A percentile compares a stretch with the other conserved stretches of the same genome.
phyloP scores from a whole-genome alignment of 208 protist species.

The Acanthamoeba quina region DNA sequence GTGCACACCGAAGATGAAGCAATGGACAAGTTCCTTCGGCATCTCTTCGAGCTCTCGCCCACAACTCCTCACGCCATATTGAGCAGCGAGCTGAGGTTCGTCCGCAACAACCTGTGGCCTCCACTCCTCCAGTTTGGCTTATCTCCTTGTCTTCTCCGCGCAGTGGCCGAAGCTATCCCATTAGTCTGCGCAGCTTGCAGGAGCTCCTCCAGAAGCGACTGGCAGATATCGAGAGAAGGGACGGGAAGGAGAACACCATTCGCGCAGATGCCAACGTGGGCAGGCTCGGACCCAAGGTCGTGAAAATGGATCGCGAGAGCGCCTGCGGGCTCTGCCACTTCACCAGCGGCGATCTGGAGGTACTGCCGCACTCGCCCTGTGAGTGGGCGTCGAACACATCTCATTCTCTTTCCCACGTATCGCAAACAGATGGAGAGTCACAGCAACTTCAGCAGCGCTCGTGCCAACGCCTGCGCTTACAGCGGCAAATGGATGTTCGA shows the following conservation, averaged over 20 bases:
- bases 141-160: not conserved
- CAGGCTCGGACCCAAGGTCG: slow-evolving; percentile 28
- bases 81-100: slow-evolving; percentile 10
- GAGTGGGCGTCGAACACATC: not conserved
- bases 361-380: not conserved
- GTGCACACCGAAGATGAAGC: slow-evolving; percentile 24
- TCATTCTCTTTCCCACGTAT: not conserved
- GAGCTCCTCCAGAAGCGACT: slow-evolving; percentile 4
- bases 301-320: not conserved
- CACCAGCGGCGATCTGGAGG: not conserved
- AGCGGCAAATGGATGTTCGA: slow-evolving; percentile 83
- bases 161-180: slow-evolving; percentile 38
- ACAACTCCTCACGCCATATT: slow-evolving; percentile 32
- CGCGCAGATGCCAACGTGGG: not conserved
- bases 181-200: slow-evolving; percentile 8
- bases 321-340: slow-evolving; percentile 26
- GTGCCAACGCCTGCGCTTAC: slow-evolving; percentile 73
- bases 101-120: not conserved
- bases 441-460: slow-evolving; percentile 74
- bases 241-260: not conserved
- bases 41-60: slow-evolving; percentile 2
- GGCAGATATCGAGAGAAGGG: not conserved
- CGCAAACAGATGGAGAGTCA: slow-evolving; percentile 67
- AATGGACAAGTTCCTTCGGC: slow-evolving; percentile 42
- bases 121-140: not conserved